Evolutionary conservation across 2,329 filamentous ascomycete species (phyloP).

Genomic region (Aureobasidium vineae): DNA sequence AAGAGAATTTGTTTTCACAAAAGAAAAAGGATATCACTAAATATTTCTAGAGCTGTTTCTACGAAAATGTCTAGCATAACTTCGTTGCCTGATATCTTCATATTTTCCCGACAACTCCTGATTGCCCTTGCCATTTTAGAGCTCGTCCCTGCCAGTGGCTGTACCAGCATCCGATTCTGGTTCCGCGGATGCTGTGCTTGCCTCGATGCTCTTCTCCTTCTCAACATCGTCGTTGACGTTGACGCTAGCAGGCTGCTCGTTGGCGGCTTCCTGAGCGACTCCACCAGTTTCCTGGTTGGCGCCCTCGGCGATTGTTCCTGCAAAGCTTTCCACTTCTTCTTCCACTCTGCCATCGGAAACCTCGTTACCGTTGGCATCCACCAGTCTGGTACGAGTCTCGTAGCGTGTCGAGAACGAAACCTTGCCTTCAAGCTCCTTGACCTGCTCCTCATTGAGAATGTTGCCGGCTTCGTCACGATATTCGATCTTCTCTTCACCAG

Average conservation of each 20-base stretch:
- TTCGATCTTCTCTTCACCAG: constrained; percentile 67
- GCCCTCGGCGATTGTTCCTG: constrained; percentile 55
- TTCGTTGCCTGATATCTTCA: constrained; percentile 20
- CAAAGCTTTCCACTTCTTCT: constrained; percentile 37
- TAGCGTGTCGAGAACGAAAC: constrained; percentile 95
- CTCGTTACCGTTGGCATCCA: constrained; percentile 78
- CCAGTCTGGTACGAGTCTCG: constrained; percentile 84
- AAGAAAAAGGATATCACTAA: constrained; percentile 23
- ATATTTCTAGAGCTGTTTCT: constrained; percentile 15
- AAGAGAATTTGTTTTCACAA: background rate
- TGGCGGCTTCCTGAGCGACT: constrained; percentile 41
- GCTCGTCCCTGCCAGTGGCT: constrained; percentile 29
- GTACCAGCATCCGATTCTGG: constrained; percentile 29
- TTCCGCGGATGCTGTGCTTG: constrained; percentile 27
- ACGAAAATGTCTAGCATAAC: constrained; percentile 9
- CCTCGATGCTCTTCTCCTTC: constrained; percentile 47
- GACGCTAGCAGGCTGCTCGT: constrained; percentile 43
- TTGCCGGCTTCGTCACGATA: constrained; percentile 96
- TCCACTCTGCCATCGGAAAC: constrained; percentile 52
- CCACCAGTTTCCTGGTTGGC: constrained; percentile 57
- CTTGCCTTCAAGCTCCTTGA: constrained; percentile 81
- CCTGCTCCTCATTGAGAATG: constrained; percentile 76
- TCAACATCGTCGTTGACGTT: constrained; percentile 43
- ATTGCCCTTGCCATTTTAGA: constrained; percentile 22
- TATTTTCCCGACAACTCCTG: constrained; percentile 14